phyloP scores from a whole-genome alignment of 148 eudicot genomes.

The Beta vulgaris region DNA sequence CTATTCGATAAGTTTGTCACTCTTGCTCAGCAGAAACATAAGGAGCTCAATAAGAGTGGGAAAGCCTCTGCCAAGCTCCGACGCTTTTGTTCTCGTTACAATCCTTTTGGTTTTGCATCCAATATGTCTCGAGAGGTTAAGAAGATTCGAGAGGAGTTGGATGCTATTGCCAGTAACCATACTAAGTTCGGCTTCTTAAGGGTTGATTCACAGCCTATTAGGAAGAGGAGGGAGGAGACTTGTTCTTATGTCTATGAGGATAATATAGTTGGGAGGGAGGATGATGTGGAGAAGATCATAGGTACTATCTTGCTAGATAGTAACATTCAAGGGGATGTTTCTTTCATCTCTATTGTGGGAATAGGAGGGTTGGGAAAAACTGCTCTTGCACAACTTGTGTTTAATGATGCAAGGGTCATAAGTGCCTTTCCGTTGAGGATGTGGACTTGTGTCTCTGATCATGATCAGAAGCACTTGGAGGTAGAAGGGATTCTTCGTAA shows the following conservation, averaged over 20 bases:
- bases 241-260: not conserved
- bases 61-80: not conserved
- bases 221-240: not conserved
- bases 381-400: not conserved
- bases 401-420: not conserved
- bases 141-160: too few relatives aligned
- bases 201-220: not conserved
- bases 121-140: not conserved
- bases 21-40: not conserved
- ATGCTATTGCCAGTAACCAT: not conserved
- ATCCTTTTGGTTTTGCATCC: not conserved
- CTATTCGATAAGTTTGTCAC: too few relatives aligned
- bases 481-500: too few relatives aligned
- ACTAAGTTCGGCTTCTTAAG: not conserved
- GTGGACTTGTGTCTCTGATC: too few relatives aligned
- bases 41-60: not conserved
- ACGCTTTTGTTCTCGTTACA: not conserved
- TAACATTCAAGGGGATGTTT: not conserved
- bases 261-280: not conserved
- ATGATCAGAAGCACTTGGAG: too few relatives aligned
- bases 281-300: not conserved
- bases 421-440: too few relatives aligned
- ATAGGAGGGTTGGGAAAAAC: not conserved
- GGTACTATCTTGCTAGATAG: too few relatives aligned
- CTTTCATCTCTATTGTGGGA: not conserved